Evolutionary conservation across 2,329 filamentous ascomycete species (phyloP), one percentile per base, ranked within the genome.

Genomic region (Cercospora zeae-maydis): DNA sequence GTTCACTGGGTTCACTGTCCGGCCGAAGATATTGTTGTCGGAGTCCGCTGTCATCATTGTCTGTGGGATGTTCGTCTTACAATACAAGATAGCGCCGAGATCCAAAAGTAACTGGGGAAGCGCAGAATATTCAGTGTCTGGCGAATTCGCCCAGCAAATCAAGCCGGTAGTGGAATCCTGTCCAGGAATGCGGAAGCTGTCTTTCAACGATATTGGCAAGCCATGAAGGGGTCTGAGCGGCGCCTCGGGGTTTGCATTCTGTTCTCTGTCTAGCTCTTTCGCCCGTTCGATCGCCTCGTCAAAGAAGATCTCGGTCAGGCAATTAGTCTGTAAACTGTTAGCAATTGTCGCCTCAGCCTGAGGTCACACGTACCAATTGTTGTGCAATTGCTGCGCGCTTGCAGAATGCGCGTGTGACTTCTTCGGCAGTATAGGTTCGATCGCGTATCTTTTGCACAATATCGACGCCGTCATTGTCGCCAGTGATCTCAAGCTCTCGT

Each of bases 1-100:
- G 64, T 88, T 89, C 61, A 82, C 78, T 0, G 88, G 88, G 70
- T 89, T 90, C 2, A 88, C 75, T 0, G 85, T 77, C 3, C 78
- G 71, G 2, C 77, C 78, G 60, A 80, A 80, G 31, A 80, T 64
- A 42, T 74, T 70, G 65, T 74, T 74, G 45, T 73, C 67, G 4
- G 67, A 69, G 54, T 73, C 72, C 11, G 64, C 70, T 52, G 31
- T 45, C 59, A 64, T 59, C 34, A 64, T 58, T 42, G 81, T 83
- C 66, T 83, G 81, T 3, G 83, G 82, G 2, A 85, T 72, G 63
- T 84, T 85, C 3, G 83, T 85, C 71, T 85, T 83, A 72, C 77
- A 80, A 64, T 82, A 81, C 0, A 81, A 67, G 1, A 84, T 78
- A 1, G 82, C 81, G 6, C 82, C 82, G 4, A 78, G 74, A n/a